Evolutionary conservation across 2,329 filamentous ascomycete genomes (phyloP).

Genomic region (Pestalotiopsis sp.): DNA sequence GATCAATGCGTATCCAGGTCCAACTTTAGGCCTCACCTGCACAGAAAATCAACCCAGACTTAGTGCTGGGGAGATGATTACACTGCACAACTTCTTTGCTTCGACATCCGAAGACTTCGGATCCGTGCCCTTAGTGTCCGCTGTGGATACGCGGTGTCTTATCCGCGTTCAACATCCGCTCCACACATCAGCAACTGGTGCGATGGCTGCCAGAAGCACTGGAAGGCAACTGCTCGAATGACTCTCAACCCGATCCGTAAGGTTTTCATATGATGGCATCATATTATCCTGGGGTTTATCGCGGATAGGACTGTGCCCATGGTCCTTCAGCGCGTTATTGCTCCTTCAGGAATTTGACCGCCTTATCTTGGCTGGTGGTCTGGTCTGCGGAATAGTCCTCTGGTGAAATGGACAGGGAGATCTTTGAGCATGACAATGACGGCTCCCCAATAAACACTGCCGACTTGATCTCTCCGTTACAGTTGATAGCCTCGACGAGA

Average conservation of each 20-base stretch:
- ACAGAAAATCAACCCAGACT: too few relatives aligned
- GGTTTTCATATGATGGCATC: background rate
- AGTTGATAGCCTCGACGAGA: constrained; percentile 1
- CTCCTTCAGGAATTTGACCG: background rate
- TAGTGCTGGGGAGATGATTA: too few relatives aligned
- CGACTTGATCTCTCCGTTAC: constrained; percentile 6
- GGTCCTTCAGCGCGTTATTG: background rate
- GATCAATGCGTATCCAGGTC: too few relatives aligned
- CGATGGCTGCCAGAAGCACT: background rate
- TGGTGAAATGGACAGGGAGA: background rate
- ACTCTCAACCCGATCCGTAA: background rate
- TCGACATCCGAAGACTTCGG: background rate
- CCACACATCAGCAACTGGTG: background rate
- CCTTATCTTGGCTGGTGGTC: background rate
- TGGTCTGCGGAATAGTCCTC: background rate
- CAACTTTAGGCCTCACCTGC: too few relatives aligned
- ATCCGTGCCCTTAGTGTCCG: background rate
- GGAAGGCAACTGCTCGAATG: background rate
- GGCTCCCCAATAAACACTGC: background rate
- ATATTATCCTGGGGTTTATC: background rate
- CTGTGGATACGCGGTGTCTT: background rate
- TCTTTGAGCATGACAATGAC: background rate
- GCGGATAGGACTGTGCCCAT: background rate
- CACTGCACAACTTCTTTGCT: background rate
- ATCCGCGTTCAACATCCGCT: background rate